Evolutionary conservation across 176 grass and related monocot species (phyloP).

Genomic region (Eremochloa ophiuroides): DNA sequence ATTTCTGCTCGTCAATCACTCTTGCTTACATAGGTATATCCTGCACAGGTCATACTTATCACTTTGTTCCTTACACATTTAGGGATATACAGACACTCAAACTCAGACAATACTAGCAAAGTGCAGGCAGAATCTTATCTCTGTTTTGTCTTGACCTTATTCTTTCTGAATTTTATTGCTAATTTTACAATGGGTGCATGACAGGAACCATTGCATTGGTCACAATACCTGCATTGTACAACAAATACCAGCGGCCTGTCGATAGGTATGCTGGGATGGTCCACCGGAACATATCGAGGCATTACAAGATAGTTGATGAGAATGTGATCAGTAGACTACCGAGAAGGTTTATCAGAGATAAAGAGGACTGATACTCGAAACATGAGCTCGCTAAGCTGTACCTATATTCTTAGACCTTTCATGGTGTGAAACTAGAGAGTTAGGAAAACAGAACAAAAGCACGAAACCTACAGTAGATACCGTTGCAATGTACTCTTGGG

Average conservation of each 20-base stretch:
- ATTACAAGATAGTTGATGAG: slow-evolving; percentile 93
- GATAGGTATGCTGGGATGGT: slow-evolving; percentile 79
- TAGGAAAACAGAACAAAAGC: not conserved
- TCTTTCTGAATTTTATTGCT: slow-evolving; percentile 20
- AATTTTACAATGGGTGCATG: slow-evolving; percentile 20
- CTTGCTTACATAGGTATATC: slow-evolving; percentile 88
- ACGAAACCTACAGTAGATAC: not conserved
- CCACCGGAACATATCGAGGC: slow-evolving; percentile 77
- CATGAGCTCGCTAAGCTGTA: not conserved
- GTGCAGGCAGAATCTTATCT: not conserved
- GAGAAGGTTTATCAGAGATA: slow-evolving; percentile 54
- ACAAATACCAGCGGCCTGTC: slow-evolving; percentile 67
- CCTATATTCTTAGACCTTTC: not conserved
- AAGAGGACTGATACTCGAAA: slow-evolving; percentile 51
- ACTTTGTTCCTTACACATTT: not conserved
- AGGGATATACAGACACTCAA: not conserved
- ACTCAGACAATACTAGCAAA: not conserved
- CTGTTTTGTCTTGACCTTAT: not conserved
- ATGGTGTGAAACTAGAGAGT: slow-evolving; percentile 2
- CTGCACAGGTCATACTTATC: slow-evolving; percentile 4
- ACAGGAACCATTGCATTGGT: slow-evolving; percentile 74
- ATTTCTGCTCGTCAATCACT: slow-evolving; percentile 86
- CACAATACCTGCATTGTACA: slow-evolving; percentile 81
- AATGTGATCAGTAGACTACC: slow-evolving; percentile 85
- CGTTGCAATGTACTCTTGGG: slow-evolving; percentile 6